Percentiles rank a stretch among this genome's conserved stretches.
Evolutionary conservation across 108 stramenopile genomes (phyloP).

Genomic region (Skeletonema costatum): DNA sequence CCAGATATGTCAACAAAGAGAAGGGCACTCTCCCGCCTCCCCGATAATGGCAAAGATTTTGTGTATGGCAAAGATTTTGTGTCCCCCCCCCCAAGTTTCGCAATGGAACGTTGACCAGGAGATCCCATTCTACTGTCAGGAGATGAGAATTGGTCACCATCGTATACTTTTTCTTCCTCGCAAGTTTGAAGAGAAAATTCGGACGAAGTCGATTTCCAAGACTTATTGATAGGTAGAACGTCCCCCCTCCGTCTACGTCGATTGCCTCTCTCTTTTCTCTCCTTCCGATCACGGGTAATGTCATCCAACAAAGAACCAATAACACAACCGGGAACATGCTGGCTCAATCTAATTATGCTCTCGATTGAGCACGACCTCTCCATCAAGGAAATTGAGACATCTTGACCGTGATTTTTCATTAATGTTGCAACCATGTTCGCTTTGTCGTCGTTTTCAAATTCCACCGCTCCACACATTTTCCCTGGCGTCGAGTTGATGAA

Average conservation of each 20-base stretch:
- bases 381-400: conserved; percentile 14
- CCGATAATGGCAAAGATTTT: conserved; percentile 38
- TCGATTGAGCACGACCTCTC: conserved; percentile 46
- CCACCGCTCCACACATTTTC: not conserved
- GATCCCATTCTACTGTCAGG: not conserved
- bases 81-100: not conserved
- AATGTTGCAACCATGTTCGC: conserved; percentile 22
- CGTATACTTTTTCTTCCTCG: not conserved
- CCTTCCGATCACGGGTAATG: conserved; percentile 14
- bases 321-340: conserved; percentile 60
- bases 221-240: not conserved
- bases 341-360: conserved; percentile 52
- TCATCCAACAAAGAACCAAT: conserved; percentile 37
- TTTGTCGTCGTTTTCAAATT: conserved; percentile 29
- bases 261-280: not conserved
- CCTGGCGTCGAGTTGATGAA: not conserved
- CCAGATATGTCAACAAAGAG: conserved; percentile 90
- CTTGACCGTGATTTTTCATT: conserved; percentile 21
- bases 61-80: conserved; percentile 22
- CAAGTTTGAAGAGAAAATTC: not conserved
- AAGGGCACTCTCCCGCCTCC: conserved; percentile 56
- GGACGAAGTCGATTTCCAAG: not conserved
- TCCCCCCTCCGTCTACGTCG: not conserved
- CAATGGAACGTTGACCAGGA: not conserved
- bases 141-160: not conserved